Evolutionary conservation across 768 basidiomycete genomes (phyloP).

Genomic region (Suillus occidentalis): DNA sequence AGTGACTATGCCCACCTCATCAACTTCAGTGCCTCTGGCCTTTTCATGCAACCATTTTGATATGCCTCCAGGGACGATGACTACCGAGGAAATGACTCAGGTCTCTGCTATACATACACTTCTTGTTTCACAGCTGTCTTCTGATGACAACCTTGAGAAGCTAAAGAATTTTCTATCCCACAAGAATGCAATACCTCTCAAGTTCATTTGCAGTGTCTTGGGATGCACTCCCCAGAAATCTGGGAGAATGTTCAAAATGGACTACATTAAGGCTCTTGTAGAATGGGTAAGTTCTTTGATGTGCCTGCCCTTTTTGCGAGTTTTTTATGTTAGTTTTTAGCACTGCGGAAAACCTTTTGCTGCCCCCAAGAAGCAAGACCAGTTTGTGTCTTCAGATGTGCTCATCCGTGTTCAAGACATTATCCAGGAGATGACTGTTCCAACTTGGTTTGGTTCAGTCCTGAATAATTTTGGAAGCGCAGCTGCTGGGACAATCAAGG

Average conservation of each 20-base stretch:
- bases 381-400: neutral
- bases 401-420: neutral
- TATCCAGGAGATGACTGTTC: constrained; percentile 3
- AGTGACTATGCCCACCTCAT: neutral
- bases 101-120: constrained; percentile 9
- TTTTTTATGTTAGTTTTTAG: neutral
- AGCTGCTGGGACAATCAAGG: constrained; percentile 35
- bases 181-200: constrained; percentile 8
- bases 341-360: constrained; percentile 1
- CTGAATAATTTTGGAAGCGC: constrained; percentile 23
- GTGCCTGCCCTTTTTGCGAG: neutral
- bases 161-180: constrained; percentile 4
- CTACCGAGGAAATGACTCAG: constrained; percentile 5
- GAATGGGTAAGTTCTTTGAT: constrained; percentile 12
- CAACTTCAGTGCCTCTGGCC: neutral
- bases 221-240: constrained; percentile 5
- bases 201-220: neutral
- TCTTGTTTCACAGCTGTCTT: neutral
- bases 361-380: neutral
- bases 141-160: neutral
- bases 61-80: neutral
- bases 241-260: constrained; percentile 2
- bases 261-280: constrained; percentile 11
- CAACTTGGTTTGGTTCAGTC: constrained; percentile 16
- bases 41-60: neutral